Evolutionary conservation across 2,329 filamentous ascomycete genomes (phyloP).

Genomic region (Blumeria graminis): DNA sequence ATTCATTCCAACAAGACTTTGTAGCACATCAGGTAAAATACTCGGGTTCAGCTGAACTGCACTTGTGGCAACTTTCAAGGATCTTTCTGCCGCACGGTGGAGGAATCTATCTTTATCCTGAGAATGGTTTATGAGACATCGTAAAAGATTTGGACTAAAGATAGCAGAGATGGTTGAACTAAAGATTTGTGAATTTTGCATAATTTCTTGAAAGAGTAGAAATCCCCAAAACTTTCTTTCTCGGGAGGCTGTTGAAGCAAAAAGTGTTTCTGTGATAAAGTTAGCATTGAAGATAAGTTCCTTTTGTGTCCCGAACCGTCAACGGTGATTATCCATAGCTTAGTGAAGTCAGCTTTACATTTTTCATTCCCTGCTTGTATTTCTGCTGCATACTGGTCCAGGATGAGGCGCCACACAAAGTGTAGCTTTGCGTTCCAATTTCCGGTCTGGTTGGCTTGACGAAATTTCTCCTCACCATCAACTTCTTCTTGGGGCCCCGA

Average conservation of each 20-base stretch:
- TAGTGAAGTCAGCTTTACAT: conserved; percentile 27
- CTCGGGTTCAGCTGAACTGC: conserved; percentile 36
- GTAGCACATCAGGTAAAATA: conserved; percentile 34
- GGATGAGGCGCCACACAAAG: conserved; percentile 67
- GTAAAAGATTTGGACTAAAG: conserved; percentile 66
- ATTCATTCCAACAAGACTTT: conserved; percentile 41
- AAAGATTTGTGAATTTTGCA: conserved; percentile 28
- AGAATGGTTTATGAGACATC: conserved; percentile 62
- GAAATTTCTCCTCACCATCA: conserved; percentile 21
- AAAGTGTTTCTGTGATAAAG: conserved; percentile 41
- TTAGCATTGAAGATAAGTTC: conserved; percentile 6
- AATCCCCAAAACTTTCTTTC: conserved; percentile 86
- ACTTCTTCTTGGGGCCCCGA: conserved; percentile 26
- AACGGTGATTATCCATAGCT: conserved; percentile 70
- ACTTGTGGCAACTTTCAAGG: conserved; percentile 44
- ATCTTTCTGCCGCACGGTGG: conserved; percentile 53
- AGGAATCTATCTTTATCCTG: conserved; percentile 55
- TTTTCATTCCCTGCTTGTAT: conserved; percentile 12
- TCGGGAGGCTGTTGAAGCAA: conserved; percentile 57
- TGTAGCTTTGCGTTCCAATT: conserved; percentile 61
- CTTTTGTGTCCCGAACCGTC: conserved; percentile 35
- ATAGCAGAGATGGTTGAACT: conserved; percentile 28
- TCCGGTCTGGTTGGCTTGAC: conserved; percentile 26
- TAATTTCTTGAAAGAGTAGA: conserved; percentile 56
- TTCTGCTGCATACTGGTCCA: conserved; percentile 26